phyloP scores from a whole-genome alignment of 2,329 filamentous ascomycete species.

The Rasamsonia emersonii region DNA sequence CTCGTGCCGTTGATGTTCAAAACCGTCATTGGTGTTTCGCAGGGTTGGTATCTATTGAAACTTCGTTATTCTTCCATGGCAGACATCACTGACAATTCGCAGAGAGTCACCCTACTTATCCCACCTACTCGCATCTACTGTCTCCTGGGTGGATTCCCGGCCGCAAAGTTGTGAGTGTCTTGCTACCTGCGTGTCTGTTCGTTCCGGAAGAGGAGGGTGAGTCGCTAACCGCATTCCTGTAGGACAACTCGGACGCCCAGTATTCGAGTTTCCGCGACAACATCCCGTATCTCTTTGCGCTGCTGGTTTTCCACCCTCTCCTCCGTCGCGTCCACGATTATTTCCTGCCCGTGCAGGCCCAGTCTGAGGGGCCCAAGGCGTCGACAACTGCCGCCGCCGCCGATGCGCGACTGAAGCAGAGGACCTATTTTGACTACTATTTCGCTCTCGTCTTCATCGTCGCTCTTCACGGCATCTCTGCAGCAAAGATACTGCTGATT shows the following conservation, averaged over 20 bases:
- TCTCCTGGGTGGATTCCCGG: constrained; percentile 85
- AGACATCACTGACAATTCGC: not conserved
- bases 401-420: constrained; percentile 55
- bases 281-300: constrained; percentile 66
- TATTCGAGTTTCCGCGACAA: constrained; percentile 81
- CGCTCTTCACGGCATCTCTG: constrained; percentile 76
- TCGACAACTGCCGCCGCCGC: constrained; percentile 28
- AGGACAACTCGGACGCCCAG: constrained; percentile 86
- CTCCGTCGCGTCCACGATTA: constrained; percentile 64
- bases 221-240: constrained; percentile 1
- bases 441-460: constrained; percentile 75
- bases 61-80: no score
- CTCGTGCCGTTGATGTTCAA: constrained; percentile 84
- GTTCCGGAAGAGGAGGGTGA: not conserved
- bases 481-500: constrained; percentile 71
- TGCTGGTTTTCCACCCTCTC: constrained; percentile 71
- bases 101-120: constrained; percentile 77
- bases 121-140: constrained; percentile 62
- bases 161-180: constrained; percentile 64
- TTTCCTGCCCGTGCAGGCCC: constrained; percentile 26
- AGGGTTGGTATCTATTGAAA: constrained; percentile 58
- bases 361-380: constrained; percentile 7
- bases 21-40: constrained; percentile 75
- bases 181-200: not conserved
- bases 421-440: constrained; percentile 69